These are phyloP conservation scores for Blastobotrys terrestris DNA, from an alignment of 805 yeast species.

Conservation along the genomic window DNA sequence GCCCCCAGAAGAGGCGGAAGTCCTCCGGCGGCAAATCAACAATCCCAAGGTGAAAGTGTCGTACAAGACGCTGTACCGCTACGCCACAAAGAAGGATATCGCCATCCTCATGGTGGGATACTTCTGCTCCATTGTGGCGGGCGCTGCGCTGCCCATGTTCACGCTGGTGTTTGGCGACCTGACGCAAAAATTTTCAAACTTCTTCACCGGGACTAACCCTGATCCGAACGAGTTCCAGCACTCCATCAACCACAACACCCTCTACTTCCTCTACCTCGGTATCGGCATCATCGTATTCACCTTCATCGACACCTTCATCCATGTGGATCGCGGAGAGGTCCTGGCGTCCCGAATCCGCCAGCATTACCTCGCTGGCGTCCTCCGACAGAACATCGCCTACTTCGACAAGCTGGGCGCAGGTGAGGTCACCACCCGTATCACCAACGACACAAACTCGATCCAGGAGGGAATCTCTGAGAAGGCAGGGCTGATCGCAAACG, in stretches of 20 bases:
- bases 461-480: constrained; percentile 41
- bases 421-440: constrained; percentile 38
- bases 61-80: constrained; percentile 30
- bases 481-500: constrained; percentile 34
- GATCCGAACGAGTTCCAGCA: constrained; percentile 29
- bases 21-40: constrained; percentile 31
- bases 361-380: constrained; percentile 31
- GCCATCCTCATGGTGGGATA: constrained; percentile 28
- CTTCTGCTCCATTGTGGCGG: constrained; percentile 31
- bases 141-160: constrained; percentile 38
- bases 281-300: constrained; percentile 32
- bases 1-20: constrained; percentile 28
- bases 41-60: constrained; percentile 20
- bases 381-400: constrained; percentile 37
- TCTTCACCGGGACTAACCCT: constrained; percentile 22
- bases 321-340: constrained; percentile 37
- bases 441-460: constrained; percentile 35
- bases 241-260: constrained; percentile 31
- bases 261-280: constrained; percentile 37
- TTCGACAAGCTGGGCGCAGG: constrained; percentile 40
- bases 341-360: constrained; percentile 36
- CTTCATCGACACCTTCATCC: constrained; percentile 31
- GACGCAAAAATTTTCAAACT: constrained; percentile 33
- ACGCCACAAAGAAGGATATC: constrained; percentile 29
- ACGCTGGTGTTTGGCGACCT: constrained; percentile 37